Conservation (phyloP, 2,329 filamentous ascomycete genomes). For the Echinosphaeria canescens region DNA sequence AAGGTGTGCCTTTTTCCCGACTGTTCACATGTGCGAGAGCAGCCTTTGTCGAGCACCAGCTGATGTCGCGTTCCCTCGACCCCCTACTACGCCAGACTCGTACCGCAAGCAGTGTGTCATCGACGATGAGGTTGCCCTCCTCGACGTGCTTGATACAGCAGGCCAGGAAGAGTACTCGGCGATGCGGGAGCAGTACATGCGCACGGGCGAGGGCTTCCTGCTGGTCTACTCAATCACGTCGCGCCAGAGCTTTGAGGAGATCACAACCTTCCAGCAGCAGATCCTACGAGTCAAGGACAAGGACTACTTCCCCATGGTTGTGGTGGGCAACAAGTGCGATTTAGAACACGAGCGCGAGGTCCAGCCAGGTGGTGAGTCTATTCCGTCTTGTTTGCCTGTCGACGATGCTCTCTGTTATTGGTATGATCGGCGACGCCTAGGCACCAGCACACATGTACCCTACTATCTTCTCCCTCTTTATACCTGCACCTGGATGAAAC, state of each 20-base stretch:
- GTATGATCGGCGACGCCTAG: slow-evolving; percentile 1
- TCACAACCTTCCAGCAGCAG: slow-evolving; percentile 96
- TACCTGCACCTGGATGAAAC: not conserved
- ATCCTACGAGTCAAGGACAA: slow-evolving; percentile 98
- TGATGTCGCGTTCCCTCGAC: not conserved
- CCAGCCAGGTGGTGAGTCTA: slow-evolving; percentile 53
- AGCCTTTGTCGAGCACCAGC: no score
- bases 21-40: no score
- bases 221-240: slow-evolving; percentile 98
- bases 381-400: not conserved
- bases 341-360: slow-evolving; percentile 83
- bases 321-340: slow-evolving; percentile 99
- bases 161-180: slow-evolving; percentile 98
- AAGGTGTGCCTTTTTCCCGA: slow-evolving; percentile 51
- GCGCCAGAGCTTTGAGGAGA: slow-evolving; percentile 93
- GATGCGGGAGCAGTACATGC: slow-evolving; percentile 99
- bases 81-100: slow-evolving; percentile 49
- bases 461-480: not conserved
- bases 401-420: slow-evolving; percentile 1
- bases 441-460: no score
- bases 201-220: slow-evolving; percentile 92
- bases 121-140: slow-evolving; percentile 90
- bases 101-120: slow-evolving; percentile 99
- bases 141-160: slow-evolving; percentile 95
- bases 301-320: slow-evolving; percentile 98